These are phyloP conservation scores for Pholiota molesta DNA, from an alignment of 768 basidiomycete genomes.

Conservation along the genomic window DNA sequence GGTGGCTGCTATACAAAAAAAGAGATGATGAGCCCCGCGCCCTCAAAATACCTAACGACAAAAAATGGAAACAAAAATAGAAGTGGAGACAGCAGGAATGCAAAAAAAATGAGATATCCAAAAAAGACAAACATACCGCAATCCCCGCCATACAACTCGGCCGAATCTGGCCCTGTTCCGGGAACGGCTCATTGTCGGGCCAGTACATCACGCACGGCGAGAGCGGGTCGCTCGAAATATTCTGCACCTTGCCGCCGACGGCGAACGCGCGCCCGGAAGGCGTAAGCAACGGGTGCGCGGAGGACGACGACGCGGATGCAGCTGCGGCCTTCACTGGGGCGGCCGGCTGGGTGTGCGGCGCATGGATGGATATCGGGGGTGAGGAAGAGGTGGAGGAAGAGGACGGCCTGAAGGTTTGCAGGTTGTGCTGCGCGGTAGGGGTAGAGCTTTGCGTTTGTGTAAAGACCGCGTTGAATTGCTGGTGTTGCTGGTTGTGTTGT, in stretches of 20 bases:
- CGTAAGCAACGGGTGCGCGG: constrained; percentile 74
- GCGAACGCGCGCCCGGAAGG: constrained; percentile 82
- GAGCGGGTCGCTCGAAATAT: constrained; percentile 73
- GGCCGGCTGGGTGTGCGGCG: background rate
- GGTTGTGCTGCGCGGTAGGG: background rate
- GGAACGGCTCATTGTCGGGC: constrained; percentile 88
- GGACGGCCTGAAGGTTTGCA: constrained; percentile 15
- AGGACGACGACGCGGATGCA: background rate
- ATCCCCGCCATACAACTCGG: constrained; percentile 57
- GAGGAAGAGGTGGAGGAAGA: constrained; percentile 21
- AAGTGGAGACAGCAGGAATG: background rate
- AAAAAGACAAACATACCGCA: constrained; percentile 41
- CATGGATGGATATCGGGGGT: background rate
- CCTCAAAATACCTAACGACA: background rate
- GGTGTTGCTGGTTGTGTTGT: constrained; percentile 20
- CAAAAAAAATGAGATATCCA: background rate
- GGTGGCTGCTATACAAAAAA: constrained; percentile 64
- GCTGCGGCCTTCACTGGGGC: background rate
- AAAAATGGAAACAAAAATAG: background rate
- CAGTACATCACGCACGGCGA: constrained; percentile 85
- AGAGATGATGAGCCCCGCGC: constrained; percentile 6
- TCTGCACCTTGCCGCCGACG: constrained; percentile 77
- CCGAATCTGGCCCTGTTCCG: constrained; percentile 78
- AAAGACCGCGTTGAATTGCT: background rate
- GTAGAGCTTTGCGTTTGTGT: background rate